These are phyloP conservation scores for Rhizopus arrhizus DNA, from an alignment of 371 early-diverging fungal genomes.

Conservation along the genomic window DNA sequence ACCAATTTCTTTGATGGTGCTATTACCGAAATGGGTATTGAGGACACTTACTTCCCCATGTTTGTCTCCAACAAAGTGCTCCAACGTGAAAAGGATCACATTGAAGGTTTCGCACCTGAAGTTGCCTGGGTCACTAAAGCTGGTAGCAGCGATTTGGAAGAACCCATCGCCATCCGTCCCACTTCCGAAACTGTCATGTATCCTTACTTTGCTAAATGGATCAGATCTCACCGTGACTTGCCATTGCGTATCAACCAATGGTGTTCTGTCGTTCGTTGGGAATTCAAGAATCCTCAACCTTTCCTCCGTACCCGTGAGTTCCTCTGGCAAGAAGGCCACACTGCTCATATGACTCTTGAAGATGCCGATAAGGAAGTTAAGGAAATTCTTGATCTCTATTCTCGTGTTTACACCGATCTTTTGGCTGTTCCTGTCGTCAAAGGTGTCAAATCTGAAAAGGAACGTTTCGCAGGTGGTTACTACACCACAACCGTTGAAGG, in stretches of 20 bases:
- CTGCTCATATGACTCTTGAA: slow-evolving; percentile 92
- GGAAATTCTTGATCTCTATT: slow-evolving; percentile 95
- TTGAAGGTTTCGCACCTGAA: slow-evolving; percentile 99
- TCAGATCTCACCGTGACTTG: slow-evolving; percentile 97
- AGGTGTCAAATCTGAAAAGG: slow-evolving; percentile 99
- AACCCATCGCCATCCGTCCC: slow-evolving; percentile 99
- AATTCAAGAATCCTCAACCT: slow-evolving; percentile 99
- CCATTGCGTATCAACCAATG: slow-evolving; percentile 99
- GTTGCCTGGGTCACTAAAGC: slow-evolving; percentile 99
- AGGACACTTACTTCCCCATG: slow-evolving; percentile 99
- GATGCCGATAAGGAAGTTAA: slow-evolving; percentile 93
- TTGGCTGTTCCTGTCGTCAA: slow-evolving; percentile 99
- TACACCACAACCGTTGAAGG: slow-evolving; percentile 99
- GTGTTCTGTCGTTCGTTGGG: slow-evolving; percentile 99
- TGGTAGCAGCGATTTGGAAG: slow-evolving; percentile 91
- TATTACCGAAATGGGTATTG: slow-evolving; percentile 94
- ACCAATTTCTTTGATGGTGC: slow-evolving; percentile 91
- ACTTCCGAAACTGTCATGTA: slow-evolving; percentile 99
- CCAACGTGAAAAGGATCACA: slow-evolving; percentile 98
- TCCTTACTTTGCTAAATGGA: slow-evolving; percentile 99
- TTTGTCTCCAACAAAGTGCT: slow-evolving; percentile 92
- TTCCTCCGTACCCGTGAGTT: slow-evolving; percentile 99
- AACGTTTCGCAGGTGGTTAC: slow-evolving; percentile 99
- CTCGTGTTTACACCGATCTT: slow-evolving; percentile 95
- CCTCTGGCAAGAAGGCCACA: slow-evolving; percentile 99